Conservation (phyloP, 2,329 filamentous ascomycete species). For the Knoxdaviesia proteae region DNA sequence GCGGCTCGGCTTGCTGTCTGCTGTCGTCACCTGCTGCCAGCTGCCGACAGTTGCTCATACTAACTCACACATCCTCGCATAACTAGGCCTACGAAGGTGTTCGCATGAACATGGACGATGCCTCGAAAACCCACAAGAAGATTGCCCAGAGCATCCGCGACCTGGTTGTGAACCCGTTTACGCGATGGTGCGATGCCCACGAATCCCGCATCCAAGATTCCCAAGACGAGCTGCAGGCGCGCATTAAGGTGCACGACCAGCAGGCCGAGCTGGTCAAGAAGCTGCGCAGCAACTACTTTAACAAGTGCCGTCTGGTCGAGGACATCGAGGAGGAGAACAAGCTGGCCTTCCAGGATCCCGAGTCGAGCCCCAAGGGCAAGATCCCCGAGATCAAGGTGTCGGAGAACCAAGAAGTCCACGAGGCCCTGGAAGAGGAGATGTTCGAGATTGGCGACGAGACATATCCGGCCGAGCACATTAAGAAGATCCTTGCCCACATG, state of each 20-base stretch:
- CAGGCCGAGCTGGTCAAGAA: conserved; percentile 85
- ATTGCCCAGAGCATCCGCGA: conserved; percentile 94
- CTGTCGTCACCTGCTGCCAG: no score
- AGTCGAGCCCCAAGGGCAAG: conserved; percentile 42
- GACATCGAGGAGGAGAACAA: conserved; percentile 98
- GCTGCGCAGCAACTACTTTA: conserved; percentile 90
- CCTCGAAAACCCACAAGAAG: conserved; percentile 75
- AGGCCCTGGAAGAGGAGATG: conserved; percentile 58
- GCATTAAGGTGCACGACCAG: conserved; percentile 82
- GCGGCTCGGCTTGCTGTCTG: background rate
- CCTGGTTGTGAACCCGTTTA: conserved; percentile 82
- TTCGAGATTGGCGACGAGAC: conserved; percentile 80
- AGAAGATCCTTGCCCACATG: conserved; percentile 75
- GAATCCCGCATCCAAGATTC: conserved; percentile 79
- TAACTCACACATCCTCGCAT: background rate
- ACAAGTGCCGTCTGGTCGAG: conserved; percentile 91
- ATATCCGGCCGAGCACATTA: conserved; percentile 70
- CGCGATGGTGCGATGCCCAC: conserved; percentile 90
- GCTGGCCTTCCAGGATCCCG: conserved; percentile 80
- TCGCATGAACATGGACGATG: conserved; percentile 78
- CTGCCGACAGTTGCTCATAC: background rate
- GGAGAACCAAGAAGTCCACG: conserved; percentile 38
- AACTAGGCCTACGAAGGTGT: conserved; percentile 79
- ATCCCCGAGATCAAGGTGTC: conserved; percentile 82
- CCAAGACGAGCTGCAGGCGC: conserved; percentile 77